Conservation (phyloP, 2,329 filamentous ascomycete genomes). For the Penicillium rolfsii region DNA sequence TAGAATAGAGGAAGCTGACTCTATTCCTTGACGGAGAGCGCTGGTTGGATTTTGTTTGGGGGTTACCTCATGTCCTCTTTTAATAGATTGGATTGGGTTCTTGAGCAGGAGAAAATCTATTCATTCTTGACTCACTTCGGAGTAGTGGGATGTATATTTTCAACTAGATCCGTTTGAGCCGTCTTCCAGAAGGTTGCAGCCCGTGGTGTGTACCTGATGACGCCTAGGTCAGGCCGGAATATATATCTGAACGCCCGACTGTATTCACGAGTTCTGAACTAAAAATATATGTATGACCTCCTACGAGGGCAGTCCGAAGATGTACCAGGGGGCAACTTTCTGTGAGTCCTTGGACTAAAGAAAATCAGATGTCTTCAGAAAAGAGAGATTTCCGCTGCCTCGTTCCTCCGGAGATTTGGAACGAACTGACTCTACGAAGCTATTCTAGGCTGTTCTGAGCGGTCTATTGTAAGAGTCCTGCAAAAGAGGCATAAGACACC, state of each 20-base stretch:
- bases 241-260: background rate
- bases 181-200: too few relatives aligned
- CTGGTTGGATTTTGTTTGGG: background rate
- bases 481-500: background rate
- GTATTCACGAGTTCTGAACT: too few relatives aligned
- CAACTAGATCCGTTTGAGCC: too few relatives aligned
- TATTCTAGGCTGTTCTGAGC: too few relatives aligned
- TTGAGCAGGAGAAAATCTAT: too few relatives aligned
- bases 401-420: too few relatives aligned
- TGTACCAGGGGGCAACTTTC: background rate
- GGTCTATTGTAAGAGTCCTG: background rate
- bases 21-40: too few relatives aligned
- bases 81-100: background rate
- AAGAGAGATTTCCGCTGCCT: too few relatives aligned
- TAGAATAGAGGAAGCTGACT: slow-evolving; percentile 13
- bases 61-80: background rate
- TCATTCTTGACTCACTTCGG: background rate
- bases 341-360: too few relatives aligned
- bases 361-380: too few relatives aligned
- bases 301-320: background rate
- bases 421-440: too few relatives aligned
- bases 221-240: background rate
- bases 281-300: background rate
- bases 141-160: background rate
- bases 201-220: background rate